phyloP scores from a whole-genome alignment of 2,329 filamentous ascomycete species.

The Trichoderma harzianum region DNA sequence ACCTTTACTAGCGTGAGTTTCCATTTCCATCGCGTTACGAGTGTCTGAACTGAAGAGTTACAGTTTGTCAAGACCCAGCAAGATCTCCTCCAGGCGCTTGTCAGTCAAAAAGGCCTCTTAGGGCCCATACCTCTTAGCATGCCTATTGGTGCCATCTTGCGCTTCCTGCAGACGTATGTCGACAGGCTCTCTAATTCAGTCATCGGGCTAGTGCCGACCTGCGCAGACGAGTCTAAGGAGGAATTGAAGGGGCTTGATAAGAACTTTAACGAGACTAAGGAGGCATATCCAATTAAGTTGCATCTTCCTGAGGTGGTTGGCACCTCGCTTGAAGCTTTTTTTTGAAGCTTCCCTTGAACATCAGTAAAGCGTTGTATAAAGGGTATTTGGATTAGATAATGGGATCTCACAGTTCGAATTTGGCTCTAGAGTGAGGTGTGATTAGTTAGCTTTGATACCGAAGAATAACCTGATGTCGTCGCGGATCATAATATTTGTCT shows the following conservation, averaged over 20 bases:
- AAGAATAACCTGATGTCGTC: background rate
- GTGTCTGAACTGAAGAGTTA: background rate
- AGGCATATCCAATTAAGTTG: background rate
- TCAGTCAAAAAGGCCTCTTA: background rate
- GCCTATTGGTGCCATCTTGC: background rate
- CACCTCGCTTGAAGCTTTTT: background rate
- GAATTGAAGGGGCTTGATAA: background rate
- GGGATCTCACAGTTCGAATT: background rate
- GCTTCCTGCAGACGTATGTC: background rate
- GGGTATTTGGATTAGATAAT: background rate
- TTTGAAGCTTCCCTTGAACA: too few relatives aligned
- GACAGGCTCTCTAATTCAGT: background rate
- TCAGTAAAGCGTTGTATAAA: background rate
- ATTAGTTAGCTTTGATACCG: background rate
- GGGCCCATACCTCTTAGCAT: background rate
- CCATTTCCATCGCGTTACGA: background rate
- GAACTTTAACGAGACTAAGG: background rate
- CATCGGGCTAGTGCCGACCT: background rate
- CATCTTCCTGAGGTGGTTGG: background rate
- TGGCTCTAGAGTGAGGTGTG: background rate
- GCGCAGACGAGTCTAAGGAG: background rate
- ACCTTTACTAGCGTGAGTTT: background rate
- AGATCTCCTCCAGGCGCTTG: background rate
- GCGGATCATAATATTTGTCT: background rate
- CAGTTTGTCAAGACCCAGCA: background rate